Evolutionary conservation across 345 rosid genomes (phyloP), one percentile per base, ranked within the genome.

Genomic region (Arabis alpina): DNA sequence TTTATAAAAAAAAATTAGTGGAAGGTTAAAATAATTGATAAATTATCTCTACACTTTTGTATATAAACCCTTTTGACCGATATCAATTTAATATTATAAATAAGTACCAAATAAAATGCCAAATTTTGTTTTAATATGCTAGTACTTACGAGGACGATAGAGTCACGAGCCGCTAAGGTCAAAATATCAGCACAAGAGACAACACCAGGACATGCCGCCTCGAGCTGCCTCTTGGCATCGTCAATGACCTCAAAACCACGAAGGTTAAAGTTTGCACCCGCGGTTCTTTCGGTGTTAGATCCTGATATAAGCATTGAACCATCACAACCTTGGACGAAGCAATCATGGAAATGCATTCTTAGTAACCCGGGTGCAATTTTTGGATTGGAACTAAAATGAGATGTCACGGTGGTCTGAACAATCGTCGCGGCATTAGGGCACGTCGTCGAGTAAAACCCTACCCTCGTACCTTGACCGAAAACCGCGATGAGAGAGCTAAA

Each of bases 161-260:
- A 61, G 40, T 84, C 83, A 48, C 83, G 84, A 39, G 88, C 71
- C 0, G 88, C 84, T n/a, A 82, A 77, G 0, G 85, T 32, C 1
- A 82, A 64, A 5, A 82, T 80, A 52, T 84, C 88, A 6, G 88
- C 82, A 55, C 85, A 84, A 4, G 88, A 82, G 28, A 84, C 84
- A 30, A 80, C 61, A 2, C 82, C 82, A n/a, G 82, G 84, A 13
- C 88, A 84, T 0, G 57, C 65, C 0, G 59, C 74, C 39, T 82
- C 85, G 12, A 82, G 84, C 32, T 70, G 62, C 2, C 44, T 59
- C 68, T 84, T 19, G 12, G 73, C 73, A 24, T 68, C 56, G 3
- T 68, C 64, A n/a, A 68, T 68, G 28, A 56, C 73, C 8, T 78
- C 81, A 30, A 61, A 84, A 2, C 85, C 85, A 32, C 74, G 71